Base-by-base conservation (phyloP, 768 basidiomycete species). In the Baorangia bicolor region DNA sequence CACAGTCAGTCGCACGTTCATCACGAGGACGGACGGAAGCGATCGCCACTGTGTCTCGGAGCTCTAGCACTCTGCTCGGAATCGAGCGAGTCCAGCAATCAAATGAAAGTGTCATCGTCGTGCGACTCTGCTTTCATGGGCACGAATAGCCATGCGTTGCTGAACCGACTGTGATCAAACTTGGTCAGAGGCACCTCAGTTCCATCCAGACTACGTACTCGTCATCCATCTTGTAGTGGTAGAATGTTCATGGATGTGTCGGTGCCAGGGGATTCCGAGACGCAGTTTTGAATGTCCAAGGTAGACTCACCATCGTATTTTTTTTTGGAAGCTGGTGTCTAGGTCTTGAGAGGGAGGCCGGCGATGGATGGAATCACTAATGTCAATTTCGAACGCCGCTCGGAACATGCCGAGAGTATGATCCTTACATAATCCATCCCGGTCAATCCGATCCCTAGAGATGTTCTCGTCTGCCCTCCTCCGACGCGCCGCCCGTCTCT, bases 231-330 rank as follows among this genome's bases (percentile, higher is more conserved):
- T 70, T 65, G 67, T 41, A 51, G 27, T 37, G n/a, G 31, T 47
- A 13, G 28, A 54, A 60, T 56, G 35, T 48, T 67, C 69, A 74
- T 69, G 67, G 70, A 73, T 62, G 72, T 69, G 73, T 68, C 69
- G 62, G 65, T 64, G 58, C 72, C 69, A 74, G 73, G 75, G 73
- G 20, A n/a, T n/a, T n/a, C n/a, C n/a, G n/a, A n/a, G n/a, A n/a
- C n/a, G n/a, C n/a, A n/a, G n/a, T n/a, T n/a, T 52, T 23, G 49
- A 63, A 45, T 49, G 61, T 38, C 59, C 59, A 51, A 21, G 6
- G n/a, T 41, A 3, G 25, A 70, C 82, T 83, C 73, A 85, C 83
- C 83, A 85, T 85, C 75, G 50, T 49, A 37, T 2, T 37, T 35
- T 28, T 46, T 75, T 72, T 80, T n/a, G 77, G 78, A 79, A 73